Base-by-base conservation (phyloP, 169 alveolate genomes). In the Plasmodium reichenowi region DNA sequence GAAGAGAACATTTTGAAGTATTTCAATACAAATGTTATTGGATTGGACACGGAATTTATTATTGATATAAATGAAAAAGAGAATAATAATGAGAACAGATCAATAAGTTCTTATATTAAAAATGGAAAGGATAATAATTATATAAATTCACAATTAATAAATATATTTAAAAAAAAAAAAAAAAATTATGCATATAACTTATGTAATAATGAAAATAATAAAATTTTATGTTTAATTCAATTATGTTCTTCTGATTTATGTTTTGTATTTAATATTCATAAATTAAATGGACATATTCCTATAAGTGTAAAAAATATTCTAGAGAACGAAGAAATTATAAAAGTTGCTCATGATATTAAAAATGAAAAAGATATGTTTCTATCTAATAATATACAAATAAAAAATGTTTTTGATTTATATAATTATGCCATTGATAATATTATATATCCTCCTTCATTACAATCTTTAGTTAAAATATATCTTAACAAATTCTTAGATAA, bases 401-500 rank as follows among this genome's bases (percentile, higher is more conserved):
- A 71, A 58, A 78, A 78, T 70, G 60, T 58, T 22, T 78, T 78
- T 24, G 89, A 78, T 66, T 64, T 78, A 78, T 78, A 78, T 78
- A 71, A 78, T 10, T 78, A 66, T 66, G 64, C 78, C 22, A 78
- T 78, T 43, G 72, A 78, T 13, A 78, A 52, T 78, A 50, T 17
- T 78, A 22, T 78, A 20, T 78, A 78, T 58, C 89, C 89, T 7
- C 89, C 89, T 13, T 78, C 89, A 15, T 64, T 78, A 48, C 89
- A 78, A 64, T 64, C 47, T 7, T 78, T 78, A 20, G 89, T 78
- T 13, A 78, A 78, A 78, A 50, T 50, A 78, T 78, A 66, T 45
- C 45, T 78, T 29, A 78, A 66, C 52, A 78, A 78, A 45, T 32
- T 59, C 50, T 32, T 78, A 26, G 43, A 78, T 50, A 78, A 78